Evolutionary conservation across 305 asterid genomes (phyloP).

Genomic region (Fraxinus platypoda): DNA sequence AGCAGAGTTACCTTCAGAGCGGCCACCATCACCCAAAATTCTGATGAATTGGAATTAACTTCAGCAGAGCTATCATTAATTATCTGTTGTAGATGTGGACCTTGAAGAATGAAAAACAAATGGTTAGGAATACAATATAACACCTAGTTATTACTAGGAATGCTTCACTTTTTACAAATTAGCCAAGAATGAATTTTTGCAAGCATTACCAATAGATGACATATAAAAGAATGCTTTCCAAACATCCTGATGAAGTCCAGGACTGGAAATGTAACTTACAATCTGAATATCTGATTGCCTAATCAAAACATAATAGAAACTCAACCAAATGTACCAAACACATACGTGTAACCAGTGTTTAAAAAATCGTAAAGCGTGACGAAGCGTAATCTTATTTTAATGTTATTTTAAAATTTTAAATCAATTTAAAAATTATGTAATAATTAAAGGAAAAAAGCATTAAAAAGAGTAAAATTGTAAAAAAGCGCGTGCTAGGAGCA

Average conservation of each 20-base stretch:
- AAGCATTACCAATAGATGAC: background rate
- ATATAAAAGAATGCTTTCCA: background rate
- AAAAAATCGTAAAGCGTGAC: too few species aligned
- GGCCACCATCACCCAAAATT: slow-evolving; percentile 92
- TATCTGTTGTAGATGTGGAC: slow-evolving; percentile 62
- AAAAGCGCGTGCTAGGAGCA: too few species aligned
- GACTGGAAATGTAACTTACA: background rate
- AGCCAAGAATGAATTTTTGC: background rate
- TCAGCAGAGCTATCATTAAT: slow-evolving; percentile 66
- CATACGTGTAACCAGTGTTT: background rate
- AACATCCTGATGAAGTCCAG: background rate
- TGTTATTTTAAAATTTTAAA: too few species aligned
- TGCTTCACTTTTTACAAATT: background rate
- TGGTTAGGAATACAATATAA: background rate
- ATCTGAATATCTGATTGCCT: background rate
- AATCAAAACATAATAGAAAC: background rate
- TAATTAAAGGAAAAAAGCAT: too few species aligned
- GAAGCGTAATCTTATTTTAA: too few species aligned
- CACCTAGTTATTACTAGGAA: background rate
- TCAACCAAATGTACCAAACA: background rate
- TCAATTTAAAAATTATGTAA: too few species aligned
- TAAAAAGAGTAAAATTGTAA: too few species aligned
- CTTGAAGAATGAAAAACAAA: slow-evolving; percentile 41
- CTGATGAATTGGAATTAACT: slow-evolving; percentile 73
- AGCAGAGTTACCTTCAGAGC: slow-evolving; percentile 67